A percentile compares a stretch with the other conserved stretches of the same genome.
phyloP scores from a whole-genome alignment of 208 protist species.

The Wallacemonas sp. region DNA sequence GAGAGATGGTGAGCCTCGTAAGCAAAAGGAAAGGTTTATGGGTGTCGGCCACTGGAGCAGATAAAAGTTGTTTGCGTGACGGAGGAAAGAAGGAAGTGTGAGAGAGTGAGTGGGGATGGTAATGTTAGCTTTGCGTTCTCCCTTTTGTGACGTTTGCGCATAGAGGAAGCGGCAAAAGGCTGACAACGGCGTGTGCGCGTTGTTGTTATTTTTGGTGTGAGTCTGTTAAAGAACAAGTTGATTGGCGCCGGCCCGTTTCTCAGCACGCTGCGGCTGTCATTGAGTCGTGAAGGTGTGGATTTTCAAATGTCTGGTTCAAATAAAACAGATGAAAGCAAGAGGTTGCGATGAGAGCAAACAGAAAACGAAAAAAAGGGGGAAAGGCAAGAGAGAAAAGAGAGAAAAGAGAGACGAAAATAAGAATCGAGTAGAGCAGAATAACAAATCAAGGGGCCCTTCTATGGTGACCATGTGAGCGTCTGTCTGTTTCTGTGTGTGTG shows the following conservation, averaged over 20 bases:
- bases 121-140: too few species aligned
- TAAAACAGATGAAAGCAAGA: slow-evolving; percentile 15
- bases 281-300: neutral
- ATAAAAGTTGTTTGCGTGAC: neutral
- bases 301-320: slow-evolving; percentile 13
- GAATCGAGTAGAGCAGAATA: neutral
- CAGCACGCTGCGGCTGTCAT: too few species aligned
- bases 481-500: neutral
- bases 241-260: too few species aligned
- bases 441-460: neutral
- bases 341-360: slow-evolving; percentile 1
- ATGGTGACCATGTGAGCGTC: neutral
- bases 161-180: neutral
- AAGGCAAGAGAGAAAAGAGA: neutral
- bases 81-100: neutral
- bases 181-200: neutral
- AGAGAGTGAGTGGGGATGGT: neutral
- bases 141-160: too few species aligned
- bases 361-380: slow-evolving; percentile 18
- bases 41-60: neutral
- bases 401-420: slow-evolving; percentile 27
- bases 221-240: too few species aligned
- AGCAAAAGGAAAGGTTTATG: neutral
- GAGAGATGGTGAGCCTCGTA: neutral
- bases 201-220: neutral